phyloP scores from a whole-genome alignment of 2,329 filamentous ascomycete genomes.

The Polytolypa hystricis region DNA sequence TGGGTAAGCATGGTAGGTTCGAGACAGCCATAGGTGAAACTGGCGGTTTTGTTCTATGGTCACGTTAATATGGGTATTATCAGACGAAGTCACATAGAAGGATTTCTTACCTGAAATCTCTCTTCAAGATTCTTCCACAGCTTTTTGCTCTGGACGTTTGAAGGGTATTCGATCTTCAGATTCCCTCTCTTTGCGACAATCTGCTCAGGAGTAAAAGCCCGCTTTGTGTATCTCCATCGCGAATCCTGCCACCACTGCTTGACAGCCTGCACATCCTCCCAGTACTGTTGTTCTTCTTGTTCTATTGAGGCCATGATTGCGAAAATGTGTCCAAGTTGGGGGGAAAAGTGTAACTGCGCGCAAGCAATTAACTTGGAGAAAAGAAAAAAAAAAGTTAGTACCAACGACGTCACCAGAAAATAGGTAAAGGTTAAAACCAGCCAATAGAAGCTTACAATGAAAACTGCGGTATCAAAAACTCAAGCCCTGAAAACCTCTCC shows the following conservation, averaged over 20 bases:
- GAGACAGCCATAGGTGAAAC: constrained; percentile 92
- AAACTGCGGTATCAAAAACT: neutral
- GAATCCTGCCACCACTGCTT: constrained; percentile 91
- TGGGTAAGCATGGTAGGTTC: constrained; percentile 98
- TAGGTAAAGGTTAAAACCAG: neutral
- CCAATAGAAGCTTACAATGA: constrained; percentile 1
- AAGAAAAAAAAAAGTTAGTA: constrained; percentile 15
- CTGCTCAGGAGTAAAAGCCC: constrained; percentile 90
- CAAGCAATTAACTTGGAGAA: constrained; percentile 7
- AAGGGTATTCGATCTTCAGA: constrained; percentile 81
- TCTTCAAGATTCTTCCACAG: constrained; percentile 81
- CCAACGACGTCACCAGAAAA: constrained; percentile 13
- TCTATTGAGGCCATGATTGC: constrained; percentile 37
- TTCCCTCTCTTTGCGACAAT: constrained; percentile 93
- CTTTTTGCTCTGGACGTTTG: constrained; percentile 85
- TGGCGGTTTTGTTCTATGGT: constrained; percentile 63
- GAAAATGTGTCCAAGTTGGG: neutral
- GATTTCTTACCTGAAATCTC: constrained; percentile 60
- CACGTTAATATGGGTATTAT: constrained; percentile 1
- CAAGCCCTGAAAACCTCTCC: neutral
- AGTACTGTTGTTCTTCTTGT: constrained; percentile 63
- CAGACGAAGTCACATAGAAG: neutral
- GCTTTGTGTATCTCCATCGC: constrained; percentile 84
- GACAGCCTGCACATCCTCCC: constrained; percentile 73
- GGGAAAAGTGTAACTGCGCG: neutral